Base-by-base conservation (phyloP, 306 rosid species). In the Acmispon strigosus region DNA sequence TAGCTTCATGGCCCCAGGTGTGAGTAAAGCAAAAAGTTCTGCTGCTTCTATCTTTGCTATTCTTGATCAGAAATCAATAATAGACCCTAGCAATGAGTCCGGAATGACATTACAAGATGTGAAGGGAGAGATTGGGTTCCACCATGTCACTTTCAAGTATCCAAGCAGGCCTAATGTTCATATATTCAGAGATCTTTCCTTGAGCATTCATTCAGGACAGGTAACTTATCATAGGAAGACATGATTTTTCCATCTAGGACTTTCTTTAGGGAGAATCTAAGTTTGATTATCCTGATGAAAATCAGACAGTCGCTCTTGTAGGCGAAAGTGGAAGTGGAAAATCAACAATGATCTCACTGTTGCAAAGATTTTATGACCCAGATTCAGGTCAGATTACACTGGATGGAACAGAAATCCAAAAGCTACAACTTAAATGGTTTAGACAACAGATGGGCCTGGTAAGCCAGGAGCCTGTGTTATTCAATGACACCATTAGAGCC, bases 291-390 rank as follows among this genome's bases (percentile, higher is more conserved):
- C 10, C 22, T 56, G 16, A 39, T 61, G 24, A 47, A 20, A 16
- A 51, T 70, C 83, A 90, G 96, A 90, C 95, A 9, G 84, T 86
- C 58, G 96, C 95, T 15, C 64, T 90, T 18, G 96, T 88, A 2
- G 96, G 96, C 5, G 96, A 90, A 80, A 90, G 96, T 72, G 96
- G 96, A 24, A 81, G 96, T 41, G 96, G 96, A 60, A 90, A 90
- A 54, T 88, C 96, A 24, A 90, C 96, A 1, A 81, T 90, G 72
- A 86, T 90, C 58, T 86, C 90, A 4, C 19, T 90, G 78, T 19
- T 90, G 81, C 90, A 90, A 42, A 84, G 96, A 62, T 86, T 90
- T 71, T 90, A 90, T 20, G 85, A 88, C 6, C 95, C 90, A 8
- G 80, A 86, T 70, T 83, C 89, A 4, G 96, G 96, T 53, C 59